phyloP scores from a whole-genome alignment of 129 eudicot genomes.

The Arctium lappa region DNA sequence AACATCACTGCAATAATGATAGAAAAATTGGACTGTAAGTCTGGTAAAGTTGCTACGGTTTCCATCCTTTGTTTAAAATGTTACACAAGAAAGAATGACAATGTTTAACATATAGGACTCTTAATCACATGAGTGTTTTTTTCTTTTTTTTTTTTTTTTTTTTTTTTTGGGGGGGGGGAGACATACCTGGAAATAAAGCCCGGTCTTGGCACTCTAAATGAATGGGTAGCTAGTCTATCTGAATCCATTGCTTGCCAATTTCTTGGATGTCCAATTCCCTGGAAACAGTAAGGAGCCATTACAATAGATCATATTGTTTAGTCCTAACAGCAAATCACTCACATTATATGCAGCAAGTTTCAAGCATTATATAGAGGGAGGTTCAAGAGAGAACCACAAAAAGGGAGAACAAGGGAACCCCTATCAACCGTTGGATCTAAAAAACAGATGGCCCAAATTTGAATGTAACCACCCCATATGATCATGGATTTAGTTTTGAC shows the following conservation, averaged over 20 bases:
- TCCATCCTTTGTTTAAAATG: neutral
- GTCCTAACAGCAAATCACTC: neutral
- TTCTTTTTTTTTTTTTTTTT: neutral
- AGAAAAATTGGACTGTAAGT: neutral
- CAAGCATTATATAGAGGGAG: neutral
- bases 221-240: conserved; percentile 79
- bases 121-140: neutral
- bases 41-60: neutral
- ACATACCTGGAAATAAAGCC: conserved; percentile 71
- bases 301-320: neutral
- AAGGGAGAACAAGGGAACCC: neutral
- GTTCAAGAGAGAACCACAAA: too few relatives aligned
- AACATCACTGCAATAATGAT: conserved; percentile 60
- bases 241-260: conserved; percentile 55
- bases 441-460: neutral
- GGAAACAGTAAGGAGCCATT: conserved; percentile 9
- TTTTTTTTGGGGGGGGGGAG: neutral
- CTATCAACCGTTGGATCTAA: neutral
- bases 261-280: conserved; percentile 71
- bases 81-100: neutral
- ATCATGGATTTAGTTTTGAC: neutral
- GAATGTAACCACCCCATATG: neutral
- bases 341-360: neutral
- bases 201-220: conserved; percentile 74
- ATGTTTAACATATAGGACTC: neutral